These are phyloP conservation scores for Mycogone perniciosa DNA, from an alignment of 2,329 filamentous ascomycete species.

Conservation along the genomic window DNA sequence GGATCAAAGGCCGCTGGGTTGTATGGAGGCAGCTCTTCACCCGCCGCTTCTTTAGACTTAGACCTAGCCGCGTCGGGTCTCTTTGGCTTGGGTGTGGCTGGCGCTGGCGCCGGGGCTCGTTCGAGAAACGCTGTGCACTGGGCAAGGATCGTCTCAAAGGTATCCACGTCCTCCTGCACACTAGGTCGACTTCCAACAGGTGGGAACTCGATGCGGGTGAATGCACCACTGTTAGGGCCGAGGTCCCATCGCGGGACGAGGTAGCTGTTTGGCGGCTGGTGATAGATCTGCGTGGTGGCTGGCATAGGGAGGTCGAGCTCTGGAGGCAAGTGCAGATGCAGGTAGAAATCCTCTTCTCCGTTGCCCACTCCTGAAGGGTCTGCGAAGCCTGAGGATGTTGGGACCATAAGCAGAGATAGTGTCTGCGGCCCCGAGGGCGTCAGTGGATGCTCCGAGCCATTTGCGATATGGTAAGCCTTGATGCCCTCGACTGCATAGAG, in stretches of 20 bases:
- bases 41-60: constrained; percentile 35
- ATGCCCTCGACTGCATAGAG: constrained; percentile 75
- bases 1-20: constrained; percentile 76
- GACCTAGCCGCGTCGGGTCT: constrained; percentile 29
- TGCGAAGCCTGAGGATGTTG: constrained; percentile 69
- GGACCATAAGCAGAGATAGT: constrained; percentile 90
- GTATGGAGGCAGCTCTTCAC: constrained; percentile 55
- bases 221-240: constrained; percentile 79
- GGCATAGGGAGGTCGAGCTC: constrained; percentile 91
- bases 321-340: constrained; percentile 88
- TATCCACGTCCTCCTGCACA: constrained; percentile 87
- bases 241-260: constrained; percentile 94
- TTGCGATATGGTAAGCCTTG: constrained; percentile 81
- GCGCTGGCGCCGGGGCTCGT: constrained; percentile 54
- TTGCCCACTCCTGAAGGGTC: constrained; percentile 46
- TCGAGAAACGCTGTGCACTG: constrained; percentile 96
- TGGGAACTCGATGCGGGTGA: constrained; percentile 90
- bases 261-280: constrained; percentile 88
- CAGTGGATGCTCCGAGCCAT: constrained; percentile 77
- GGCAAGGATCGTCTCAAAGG: constrained; percentile 95
- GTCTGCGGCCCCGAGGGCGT: constrained; percentile 85
- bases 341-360: constrained; percentile 87
- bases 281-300: constrained; percentile 94
- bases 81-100: constrained; percentile 32
- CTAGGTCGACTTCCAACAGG: constrained; percentile 62